phyloP scores from a whole-genome alignment of 441 rosid genomes.

The Flueggea neowawraea region DNA sequence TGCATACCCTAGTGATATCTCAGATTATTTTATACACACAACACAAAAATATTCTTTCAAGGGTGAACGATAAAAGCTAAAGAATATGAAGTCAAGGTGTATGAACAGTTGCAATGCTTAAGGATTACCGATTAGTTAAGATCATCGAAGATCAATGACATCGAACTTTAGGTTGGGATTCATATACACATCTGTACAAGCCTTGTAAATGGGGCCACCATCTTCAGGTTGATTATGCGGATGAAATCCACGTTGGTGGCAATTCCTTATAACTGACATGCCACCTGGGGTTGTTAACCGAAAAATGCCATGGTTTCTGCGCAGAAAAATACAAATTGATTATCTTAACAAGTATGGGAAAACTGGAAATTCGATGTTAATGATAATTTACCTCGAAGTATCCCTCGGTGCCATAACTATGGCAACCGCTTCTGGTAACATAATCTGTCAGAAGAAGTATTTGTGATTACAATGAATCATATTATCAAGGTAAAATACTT shows the following conservation, averaged over 20 bases:
- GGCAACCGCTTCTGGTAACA: constrained; percentile 96
- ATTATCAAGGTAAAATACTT: background rate
- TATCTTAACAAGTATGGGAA: background rate
- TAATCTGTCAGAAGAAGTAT: constrained; percentile 49
- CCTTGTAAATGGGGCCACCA: constrained; percentile 82
- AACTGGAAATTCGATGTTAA: background rate
- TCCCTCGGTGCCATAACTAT: constrained; percentile 99
- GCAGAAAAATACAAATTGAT: background rate
- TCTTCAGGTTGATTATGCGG: constrained; percentile 71
- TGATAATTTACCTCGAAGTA: constrained; percentile 44
- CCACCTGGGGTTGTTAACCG: constrained; percentile 95
- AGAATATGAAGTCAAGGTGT: constrained; percentile 9
- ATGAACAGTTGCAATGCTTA: constrained; percentile 22
- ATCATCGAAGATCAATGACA: constrained; percentile 83
- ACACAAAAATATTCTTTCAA: too few species aligned
- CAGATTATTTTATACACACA: too few species aligned
- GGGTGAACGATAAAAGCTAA: too few species aligned
- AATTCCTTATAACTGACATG: constrained; percentile 83
- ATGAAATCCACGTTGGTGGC: constrained; percentile 91
- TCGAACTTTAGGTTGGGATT: constrained; percentile 76
- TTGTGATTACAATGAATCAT: constrained; percentile 4
- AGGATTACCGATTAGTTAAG: constrained; percentile 8
- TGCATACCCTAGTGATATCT: too few species aligned
- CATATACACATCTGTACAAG: constrained; percentile 90
- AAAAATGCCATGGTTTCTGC: constrained; percentile 89